Base-by-base conservation (phyloP, 179 eudicot species). In the Nepenthes alata region DNA sequence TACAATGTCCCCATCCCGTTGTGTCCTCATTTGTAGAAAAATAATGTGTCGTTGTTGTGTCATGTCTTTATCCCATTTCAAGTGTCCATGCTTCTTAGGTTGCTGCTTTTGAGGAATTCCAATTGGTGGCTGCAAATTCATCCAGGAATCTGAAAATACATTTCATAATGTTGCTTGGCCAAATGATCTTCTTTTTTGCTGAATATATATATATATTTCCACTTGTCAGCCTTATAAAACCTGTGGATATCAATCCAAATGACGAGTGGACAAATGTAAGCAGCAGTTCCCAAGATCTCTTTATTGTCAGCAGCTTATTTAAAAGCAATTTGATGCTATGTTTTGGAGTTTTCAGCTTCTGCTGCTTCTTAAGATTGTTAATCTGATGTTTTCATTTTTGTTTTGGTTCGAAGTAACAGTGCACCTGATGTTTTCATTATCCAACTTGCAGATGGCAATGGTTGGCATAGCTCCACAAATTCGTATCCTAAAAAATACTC, bases 191-290 rank as follows among this genome's bases (percentile, higher is more conserved):
- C 10, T 11, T 47, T 6, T 11, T 47, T 47, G 11, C 10, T 47
- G 11, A 50, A 10, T 50, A 11, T 50, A 50, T 10, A 11, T 12
- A 3, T 3, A 11, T 10, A 13, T 13, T 63, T 70, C 67, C 56
- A 37, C 59, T 54, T 72, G 62, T 56, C 85, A 91, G 98, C 72
- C 98, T 74, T 68, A 79, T 91, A 96, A 91, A 76, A 73, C 89
- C 96, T n/a, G 80, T 88, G 73, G 96, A 91, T 58, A 62, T 86
- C 73, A 88, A 73, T 65, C 98, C 98, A 64, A 88, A 68, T 71
- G 98, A 91, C 47, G 96, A 88, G 64, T 91, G 96, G 95, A 69
- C 68, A 54, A 91, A 88, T 80, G 98, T 91, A 81, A 85, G 97
- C 53, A 67, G 62, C 71, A 35, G 35, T 36, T 61, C 55, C 25